Evolutionary conservation across 495 filamentous ascomycete species (phyloP), one percentile per base, ranked within the genome.

Genomic region (Podospora didyma): DNA sequence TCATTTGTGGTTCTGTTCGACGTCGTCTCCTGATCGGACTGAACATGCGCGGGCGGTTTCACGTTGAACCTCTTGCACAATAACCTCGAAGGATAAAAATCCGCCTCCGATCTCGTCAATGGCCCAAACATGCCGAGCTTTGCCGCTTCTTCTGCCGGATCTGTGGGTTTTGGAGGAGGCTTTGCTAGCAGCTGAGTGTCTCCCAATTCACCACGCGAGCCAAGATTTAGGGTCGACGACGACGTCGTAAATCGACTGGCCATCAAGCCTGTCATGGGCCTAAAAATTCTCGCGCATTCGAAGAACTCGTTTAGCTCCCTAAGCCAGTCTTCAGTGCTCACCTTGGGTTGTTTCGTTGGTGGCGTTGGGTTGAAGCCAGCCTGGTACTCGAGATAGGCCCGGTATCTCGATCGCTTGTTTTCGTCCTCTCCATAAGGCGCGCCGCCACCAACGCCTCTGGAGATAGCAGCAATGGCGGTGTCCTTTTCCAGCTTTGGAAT

Each of bases 1-100:
- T 54, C 47, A n/a, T 45, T 70, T 51, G 56, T 39, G 35, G 49
- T 7, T 44, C 51, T 39, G 73, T 72, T 53, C 17, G 53, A 37
- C 20, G 21, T 20, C 4, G 66, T 48, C 26, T 67, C 77, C 16
- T 81, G 78, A 59, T 89, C 87, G 12, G 78, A 70, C 56, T 82
- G 81, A 16, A 89, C 87, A 75, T 90, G 82, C 11, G 78, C 79
- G 0, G 92, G 90, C 0, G 89, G 86, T 61, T 81, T 83, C 12
- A 97, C 85, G 62, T 90, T 89, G 63, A 97, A 96, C 19, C 94
- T 79, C 71, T 98, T 98, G 73, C 94, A 97, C 28, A 98, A 70
- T 42, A 98, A 70, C 49, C 91, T 78, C 9, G 88, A 84, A 12
- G 95, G 94, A 66, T 85, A 88, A 64, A 96, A 97, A 6, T 85